Base-by-base conservation (phyloP, 306 rosid genomes). In the Cyamopsis tetragonoloba region DNA sequence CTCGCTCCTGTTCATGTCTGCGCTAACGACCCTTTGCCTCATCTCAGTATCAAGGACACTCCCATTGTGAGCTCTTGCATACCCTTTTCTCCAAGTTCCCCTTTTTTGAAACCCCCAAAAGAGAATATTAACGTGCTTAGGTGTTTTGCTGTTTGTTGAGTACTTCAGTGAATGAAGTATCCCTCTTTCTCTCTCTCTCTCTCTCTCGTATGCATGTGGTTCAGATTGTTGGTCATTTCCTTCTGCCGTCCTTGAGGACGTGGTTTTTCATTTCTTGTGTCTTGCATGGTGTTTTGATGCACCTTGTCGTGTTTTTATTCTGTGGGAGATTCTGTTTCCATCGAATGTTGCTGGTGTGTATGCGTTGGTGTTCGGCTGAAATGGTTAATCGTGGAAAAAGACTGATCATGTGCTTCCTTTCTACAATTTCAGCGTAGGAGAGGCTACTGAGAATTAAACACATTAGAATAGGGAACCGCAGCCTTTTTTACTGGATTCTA, bases 41-140 rank as follows among this genome's bases (percentile, higher is more conserved):
- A 88, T 48, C 91, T 95, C 49, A 86, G 96, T 77, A 86, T 95
- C 74, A 95, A 95, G 63, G 89, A 91, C 62, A 95, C 97, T 35
- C 97, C 97, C 81, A 90, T 95, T 49, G 99, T 95, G 9, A 85
- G 92, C 60, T 46, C 62, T 43, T 4, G 3, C 23, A 6, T 2
- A 23, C 17, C 30, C 19, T n/a, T 43, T 44, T 38, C 8, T 10
- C 14, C 20, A 14, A 32, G 42, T 73, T 73, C 54, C 53, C 18
- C 2, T 65, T 28, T 28, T 54, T 7, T 56, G 13, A 5, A 20
- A 48, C 18, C 42, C 35, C 4, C 0, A 15, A 19, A 48, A 31
- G 1, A 11, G 12, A 47, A 22, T 18, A 7, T 3, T 32, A 28
- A 44, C 63, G 62, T 12, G 26, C 55, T 44, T 58, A 41, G 17